These are phyloP conservation scores for Daldinia loculata DNA, from an alignment of 495 filamentous ascomycete species.

Conservation along the genomic window DNA sequence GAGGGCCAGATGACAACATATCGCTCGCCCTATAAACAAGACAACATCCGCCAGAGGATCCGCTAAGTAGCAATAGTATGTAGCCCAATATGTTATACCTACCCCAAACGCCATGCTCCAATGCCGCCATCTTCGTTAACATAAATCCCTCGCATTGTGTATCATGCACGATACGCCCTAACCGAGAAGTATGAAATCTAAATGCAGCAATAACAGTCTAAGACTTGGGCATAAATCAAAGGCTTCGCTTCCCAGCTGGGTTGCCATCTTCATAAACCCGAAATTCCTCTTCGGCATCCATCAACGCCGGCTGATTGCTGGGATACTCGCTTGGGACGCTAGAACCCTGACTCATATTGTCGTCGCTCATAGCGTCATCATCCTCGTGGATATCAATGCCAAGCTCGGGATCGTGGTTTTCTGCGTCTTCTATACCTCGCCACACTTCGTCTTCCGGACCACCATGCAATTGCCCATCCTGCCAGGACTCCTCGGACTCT, in stretches of 20 bases:
- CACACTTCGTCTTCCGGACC: constrained; percentile 55
- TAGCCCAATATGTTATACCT: background rate
- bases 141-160: constrained; percentile 6
- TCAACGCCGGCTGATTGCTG: constrained; percentile 47
- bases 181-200: constrained; percentile 14
- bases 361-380: constrained; percentile 34
- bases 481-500: constrained; percentile 37
- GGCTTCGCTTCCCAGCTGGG: constrained; percentile 10
- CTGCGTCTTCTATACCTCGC: constrained; percentile 56
- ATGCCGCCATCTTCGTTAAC: constrained; percentile 1
- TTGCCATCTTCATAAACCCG: constrained; percentile 64
- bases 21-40: constrained; percentile 1
- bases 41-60: background rate
- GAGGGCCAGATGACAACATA: background rate
- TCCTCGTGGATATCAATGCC: constrained; percentile 38
- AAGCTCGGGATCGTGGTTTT: constrained; percentile 52
- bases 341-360: constrained; percentile 45
- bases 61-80: background rate
- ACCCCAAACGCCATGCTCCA: background rate
- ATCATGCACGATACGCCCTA: constrained; percentile 19
- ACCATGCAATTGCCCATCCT: constrained; percentile 35
- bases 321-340: constrained; percentile 53
- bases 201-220: constrained; percentile 14
- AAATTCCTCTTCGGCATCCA: constrained; percentile 36
- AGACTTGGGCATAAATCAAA: constrained; percentile 11